Percentiles rank a stretch among this genome's conserved stretches.
Conservation (phyloP, 1,139 yeast species). For the Candida sp. region DNA sequence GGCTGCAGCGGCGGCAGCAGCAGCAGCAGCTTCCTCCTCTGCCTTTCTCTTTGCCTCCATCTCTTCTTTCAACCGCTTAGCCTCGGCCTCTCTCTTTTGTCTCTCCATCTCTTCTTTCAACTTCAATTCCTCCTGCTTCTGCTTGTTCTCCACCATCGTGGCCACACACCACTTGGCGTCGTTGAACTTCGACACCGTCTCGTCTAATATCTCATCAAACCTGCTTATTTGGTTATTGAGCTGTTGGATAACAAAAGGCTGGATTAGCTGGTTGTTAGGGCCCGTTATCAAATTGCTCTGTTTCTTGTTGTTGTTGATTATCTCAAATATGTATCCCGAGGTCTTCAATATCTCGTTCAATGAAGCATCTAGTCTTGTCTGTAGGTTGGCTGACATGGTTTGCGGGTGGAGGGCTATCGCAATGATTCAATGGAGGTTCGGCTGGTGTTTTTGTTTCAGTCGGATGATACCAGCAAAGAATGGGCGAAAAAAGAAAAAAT, state of each 20-base stretch:
- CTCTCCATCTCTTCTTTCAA: conserved; percentile 43
- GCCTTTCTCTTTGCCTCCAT: conserved; percentile 25
- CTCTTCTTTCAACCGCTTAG: conserved; percentile 20
- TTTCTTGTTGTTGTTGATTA: conserved; percentile 44
- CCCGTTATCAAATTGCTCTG: conserved; percentile 50
- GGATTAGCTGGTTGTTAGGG: conserved; percentile 45
- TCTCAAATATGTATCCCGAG: conserved; percentile 50
- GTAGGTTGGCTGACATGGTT: conserved; percentile 38
- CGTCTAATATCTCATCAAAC: conserved; percentile 50
- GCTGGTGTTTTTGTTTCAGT: neutral
- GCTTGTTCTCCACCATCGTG: conserved; percentile 47
- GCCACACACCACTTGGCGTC: conserved; percentile 53
- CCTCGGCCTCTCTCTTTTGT: conserved; percentile 30
- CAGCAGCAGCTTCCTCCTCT: conserved; percentile 21
- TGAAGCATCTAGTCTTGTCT: conserved; percentile 42
- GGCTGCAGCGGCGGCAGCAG: conserved; percentile 20
- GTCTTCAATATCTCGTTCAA: conserved; percentile 47
- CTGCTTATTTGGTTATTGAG: conserved; percentile 37
- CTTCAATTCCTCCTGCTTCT: conserved; percentile 46
- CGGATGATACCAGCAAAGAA: neutral
- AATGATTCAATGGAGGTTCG: neutral
- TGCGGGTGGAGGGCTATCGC: neutral
- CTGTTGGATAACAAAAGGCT: conserved; percentile 46
- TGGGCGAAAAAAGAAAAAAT: no score
- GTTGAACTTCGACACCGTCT: conserved; percentile 45